Evolutionary conservation across 2,329 filamentous ascomycete genomes (phyloP), one percentile per base, ranked within the genome.

Genomic region (Neurospora sp.): DNA sequence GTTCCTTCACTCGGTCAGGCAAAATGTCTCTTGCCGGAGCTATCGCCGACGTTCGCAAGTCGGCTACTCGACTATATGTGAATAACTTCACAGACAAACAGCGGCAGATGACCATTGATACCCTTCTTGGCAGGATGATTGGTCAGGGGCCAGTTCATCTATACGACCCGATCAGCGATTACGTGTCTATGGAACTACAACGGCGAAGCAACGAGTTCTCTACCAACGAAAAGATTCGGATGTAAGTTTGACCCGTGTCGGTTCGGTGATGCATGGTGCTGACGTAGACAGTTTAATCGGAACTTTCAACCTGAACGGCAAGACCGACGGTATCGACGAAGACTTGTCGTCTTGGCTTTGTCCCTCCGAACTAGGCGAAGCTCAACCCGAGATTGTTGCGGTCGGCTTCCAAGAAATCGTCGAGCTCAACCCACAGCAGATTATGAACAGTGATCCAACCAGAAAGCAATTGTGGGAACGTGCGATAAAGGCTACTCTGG

Each of bases 351-450:
- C 90, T 1, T 99, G 96, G 96, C 83, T 99, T 4, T 93, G 91
- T 76, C 92, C 92, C 0, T 81, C 85, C 4, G 79, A 79, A 46
- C 76, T 85, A 10, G 85, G 87, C 5, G 79, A 88, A 3, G 83
- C 87, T 66, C 88, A 92, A 71, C 94, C 96, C 6, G 92, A 95
- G 70, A 92, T 99, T 43, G 89, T 97, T 68, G 93, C 91, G 8
- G 90, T 97, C 17, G 96, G 93, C 0, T 98, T 99, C 76, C 96
- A 99, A 78, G 96, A 99, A 80, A 98, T 99, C 72, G 96, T 99
- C n/a, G 92, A 97, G 77, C 83, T 99, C 66, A 97, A 93, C 75
- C 96, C 96, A 17, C 95, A 98, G 78, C 96, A 99, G 77, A 98
- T 99, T 77, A 97, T 99, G 93, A 97, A 96, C 74, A 98, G 94